These are phyloP conservation scores for Silene uniflora DNA, from an alignment of 148 eudicot genomes.

Conservation along the genomic window DNA sequence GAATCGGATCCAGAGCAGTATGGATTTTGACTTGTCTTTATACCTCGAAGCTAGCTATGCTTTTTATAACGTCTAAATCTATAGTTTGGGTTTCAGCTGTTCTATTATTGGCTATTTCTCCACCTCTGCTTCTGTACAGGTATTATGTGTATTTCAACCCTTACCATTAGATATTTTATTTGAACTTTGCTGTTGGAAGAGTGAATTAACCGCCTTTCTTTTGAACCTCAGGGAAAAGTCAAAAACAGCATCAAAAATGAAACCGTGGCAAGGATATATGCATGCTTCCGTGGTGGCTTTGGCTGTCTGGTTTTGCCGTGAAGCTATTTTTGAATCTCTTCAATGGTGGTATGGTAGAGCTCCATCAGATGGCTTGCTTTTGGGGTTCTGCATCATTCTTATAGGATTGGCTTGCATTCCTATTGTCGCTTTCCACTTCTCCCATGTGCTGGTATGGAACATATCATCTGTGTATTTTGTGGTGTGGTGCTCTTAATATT, in stretches of 20 bases:
- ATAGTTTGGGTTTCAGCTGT: slow-evolving; percentile 88
- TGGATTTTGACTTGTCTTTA: slow-evolving; percentile 89
- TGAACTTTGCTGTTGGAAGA: slow-evolving; percentile 11
- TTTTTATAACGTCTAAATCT: slow-evolving; percentile 75
- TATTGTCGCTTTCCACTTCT: slow-evolving; percentile 86
- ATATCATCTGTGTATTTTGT: slow-evolving; percentile 15
- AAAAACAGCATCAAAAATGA: slow-evolving; percentile 87
- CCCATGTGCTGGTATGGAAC: slow-evolving; percentile 77
- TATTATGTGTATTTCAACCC: slow-evolving; percentile 31
- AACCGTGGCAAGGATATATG: slow-evolving; percentile 84
- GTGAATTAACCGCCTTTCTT: slow-evolving; percentile 15
- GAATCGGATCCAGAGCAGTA: slow-evolving; percentile 76
- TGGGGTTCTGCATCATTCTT: slow-evolving; percentile 86
- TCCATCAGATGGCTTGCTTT: slow-evolving; percentile 86
- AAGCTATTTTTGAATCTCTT: slow-evolving; percentile 93
- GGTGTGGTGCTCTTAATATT: background rate
- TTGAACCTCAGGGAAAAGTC: slow-evolving; percentile 64
- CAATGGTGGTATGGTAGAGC: slow-evolving; percentile 98
- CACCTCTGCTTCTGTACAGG: slow-evolving; percentile 95
- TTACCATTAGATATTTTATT: slow-evolving; percentile 8
- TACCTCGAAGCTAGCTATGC: slow-evolving; percentile 79
- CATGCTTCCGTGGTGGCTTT: slow-evolving; percentile 81
- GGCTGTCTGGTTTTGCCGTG: slow-evolving; percentile 97
- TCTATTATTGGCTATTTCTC: slow-evolving; percentile 81
- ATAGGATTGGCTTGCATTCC: slow-evolving; percentile 85